These are phyloP conservation scores for Podospora appendiculata DNA, from an alignment of 495 filamentous ascomycete genomes.

Conservation along the genomic window DNA sequence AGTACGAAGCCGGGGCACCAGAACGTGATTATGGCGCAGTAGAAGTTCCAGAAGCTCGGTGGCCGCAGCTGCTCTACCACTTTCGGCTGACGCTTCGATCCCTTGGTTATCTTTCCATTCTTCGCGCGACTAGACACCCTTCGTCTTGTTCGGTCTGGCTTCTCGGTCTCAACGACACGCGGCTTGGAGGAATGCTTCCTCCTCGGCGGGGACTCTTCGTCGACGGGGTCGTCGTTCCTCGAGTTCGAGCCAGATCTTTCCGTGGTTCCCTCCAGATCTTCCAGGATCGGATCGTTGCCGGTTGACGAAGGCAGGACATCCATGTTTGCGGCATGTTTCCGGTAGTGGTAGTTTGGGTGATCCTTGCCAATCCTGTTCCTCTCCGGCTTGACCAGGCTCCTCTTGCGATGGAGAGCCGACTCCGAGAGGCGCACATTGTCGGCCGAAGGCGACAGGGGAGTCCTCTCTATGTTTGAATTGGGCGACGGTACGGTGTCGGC, in stretches of 20 bases:
- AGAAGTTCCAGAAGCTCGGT: constrained; percentile 88
- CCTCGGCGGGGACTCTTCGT: constrained; percentile 31
- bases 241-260: constrained; percentile 32
- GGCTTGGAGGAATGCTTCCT: constrained; percentile 12
- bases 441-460: constrained; percentile 32
- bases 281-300: constrained; percentile 79
- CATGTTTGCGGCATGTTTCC: constrained; percentile 87
- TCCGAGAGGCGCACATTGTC: constrained; percentile 15
- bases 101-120: constrained; percentile 44
- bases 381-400: constrained; percentile 82
- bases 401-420: constrained; percentile 55
- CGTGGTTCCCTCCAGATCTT: constrained; percentile 50
- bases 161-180: constrained; percentile 27
- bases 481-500: constrained; percentile 41
- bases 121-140: constrained; percentile 25
- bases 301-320: constrained; percentile 79
- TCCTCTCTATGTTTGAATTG: constrained; percentile 38
- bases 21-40: constrained; percentile 89
- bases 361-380: constrained; percentile 70
- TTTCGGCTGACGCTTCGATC: constrained; percentile 52
- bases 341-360: constrained; percentile 91
- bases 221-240: constrained; percentile 29
- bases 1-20: constrained; percentile 87
- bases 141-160: constrained; percentile 20
- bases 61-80: constrained; percentile 63